A percentile compares a stretch with the other conserved stretches of the same genome.
Conservation (phyloP, 495 filamentous ascomycete genomes). For the Entonaema liquescens region DNA sequence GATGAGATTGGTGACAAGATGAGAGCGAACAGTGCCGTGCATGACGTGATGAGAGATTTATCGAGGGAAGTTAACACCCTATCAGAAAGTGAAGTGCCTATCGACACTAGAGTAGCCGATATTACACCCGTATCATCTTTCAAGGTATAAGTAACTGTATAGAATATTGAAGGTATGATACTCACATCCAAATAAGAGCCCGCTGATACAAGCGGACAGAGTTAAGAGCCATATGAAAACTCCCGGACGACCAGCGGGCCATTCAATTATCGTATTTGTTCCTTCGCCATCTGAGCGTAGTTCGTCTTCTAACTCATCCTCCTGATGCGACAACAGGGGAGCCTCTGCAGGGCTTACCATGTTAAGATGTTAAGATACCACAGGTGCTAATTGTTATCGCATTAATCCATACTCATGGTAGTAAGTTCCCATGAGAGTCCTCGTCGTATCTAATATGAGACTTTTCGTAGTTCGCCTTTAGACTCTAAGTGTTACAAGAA, state of each 20-base stretch:
- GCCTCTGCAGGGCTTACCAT: constrained; percentile 26
- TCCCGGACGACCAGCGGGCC: constrained; percentile 42
- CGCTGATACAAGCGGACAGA: constrained; percentile 82
- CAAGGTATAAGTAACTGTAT: constrained; percentile 32
- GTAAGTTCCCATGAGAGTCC: not conserved
- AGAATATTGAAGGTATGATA: constrained; percentile 35
- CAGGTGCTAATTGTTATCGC: not conserved
- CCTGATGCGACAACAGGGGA: constrained; percentile 39
- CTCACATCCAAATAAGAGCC: constrained; percentile 89
- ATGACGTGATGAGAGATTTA: constrained; percentile 85
- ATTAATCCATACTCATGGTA: constrained; percentile 12
- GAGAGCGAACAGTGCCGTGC: constrained; percentile 81
- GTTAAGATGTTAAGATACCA: not conserved
- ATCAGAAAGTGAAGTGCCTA: constrained; percentile 75
- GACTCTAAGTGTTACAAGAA: not conserved
- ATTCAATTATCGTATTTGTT: constrained; percentile 10
- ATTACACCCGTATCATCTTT: constrained; percentile 89
- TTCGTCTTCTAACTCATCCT: constrained; percentile 38
- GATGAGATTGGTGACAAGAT: constrained; percentile 80
- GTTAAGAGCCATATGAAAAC: constrained; percentile 77
- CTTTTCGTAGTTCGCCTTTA: not conserved
- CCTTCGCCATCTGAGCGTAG: constrained; percentile 21
- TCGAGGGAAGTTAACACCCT: constrained; percentile 74
- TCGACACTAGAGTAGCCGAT: constrained; percentile 83
- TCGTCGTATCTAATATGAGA: not conserved